Evolutionary conservation across 2,329 filamentous ascomycete species (phyloP).

Genomic region (Diaporthe humulicola): DNA sequence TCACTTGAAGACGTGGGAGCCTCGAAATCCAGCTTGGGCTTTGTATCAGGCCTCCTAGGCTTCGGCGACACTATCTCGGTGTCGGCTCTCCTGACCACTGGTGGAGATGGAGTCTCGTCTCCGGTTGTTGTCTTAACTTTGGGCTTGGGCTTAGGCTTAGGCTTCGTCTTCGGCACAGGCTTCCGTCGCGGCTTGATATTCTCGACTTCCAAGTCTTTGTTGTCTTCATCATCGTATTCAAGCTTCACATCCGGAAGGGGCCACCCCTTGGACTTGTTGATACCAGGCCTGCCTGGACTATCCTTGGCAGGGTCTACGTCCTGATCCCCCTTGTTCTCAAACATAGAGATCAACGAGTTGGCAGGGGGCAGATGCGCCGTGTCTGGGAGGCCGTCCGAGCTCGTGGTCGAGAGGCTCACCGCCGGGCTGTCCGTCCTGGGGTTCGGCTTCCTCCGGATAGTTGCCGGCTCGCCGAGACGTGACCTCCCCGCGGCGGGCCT

Average conservation of each 20-base stretch:
- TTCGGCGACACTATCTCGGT: constrained; percentile 49
- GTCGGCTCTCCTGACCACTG: constrained; percentile 38
- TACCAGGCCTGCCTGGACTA: not conserved
- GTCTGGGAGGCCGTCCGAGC: constrained; percentile 58
- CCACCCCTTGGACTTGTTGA: constrained; percentile 44
- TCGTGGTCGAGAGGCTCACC: constrained; percentile 46
- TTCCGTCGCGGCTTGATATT: constrained; percentile 12
- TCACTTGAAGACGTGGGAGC: constrained; percentile 36
- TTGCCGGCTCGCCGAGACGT: constrained; percentile 39
- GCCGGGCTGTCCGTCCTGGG: constrained; percentile 48
- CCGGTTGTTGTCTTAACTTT: constrained; percentile 13
- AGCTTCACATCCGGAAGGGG: constrained; percentile 42
- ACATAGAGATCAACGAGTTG: constrained; percentile 75
- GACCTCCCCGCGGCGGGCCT: constrained; percentile 43
- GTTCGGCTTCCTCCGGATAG: constrained; percentile 17
- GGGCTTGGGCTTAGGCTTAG: constrained; percentile 44
- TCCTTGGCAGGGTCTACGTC: constrained; percentile 52
- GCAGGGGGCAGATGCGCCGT: constrained; percentile 72
- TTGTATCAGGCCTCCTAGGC: constrained; percentile 49
- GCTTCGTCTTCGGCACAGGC: constrained; percentile 42
- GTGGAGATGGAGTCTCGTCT: constrained; percentile 41
- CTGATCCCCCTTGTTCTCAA: constrained; percentile 64
- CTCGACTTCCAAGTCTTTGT: constrained; percentile 25
- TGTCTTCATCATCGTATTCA: not conserved
- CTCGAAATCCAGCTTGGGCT: constrained; percentile 51